Percentiles rank a stretch among this genome's conserved stretches.
phyloP scores from a whole-genome alignment of 78 protist genomes.

The Parvularia atlantis region DNA sequence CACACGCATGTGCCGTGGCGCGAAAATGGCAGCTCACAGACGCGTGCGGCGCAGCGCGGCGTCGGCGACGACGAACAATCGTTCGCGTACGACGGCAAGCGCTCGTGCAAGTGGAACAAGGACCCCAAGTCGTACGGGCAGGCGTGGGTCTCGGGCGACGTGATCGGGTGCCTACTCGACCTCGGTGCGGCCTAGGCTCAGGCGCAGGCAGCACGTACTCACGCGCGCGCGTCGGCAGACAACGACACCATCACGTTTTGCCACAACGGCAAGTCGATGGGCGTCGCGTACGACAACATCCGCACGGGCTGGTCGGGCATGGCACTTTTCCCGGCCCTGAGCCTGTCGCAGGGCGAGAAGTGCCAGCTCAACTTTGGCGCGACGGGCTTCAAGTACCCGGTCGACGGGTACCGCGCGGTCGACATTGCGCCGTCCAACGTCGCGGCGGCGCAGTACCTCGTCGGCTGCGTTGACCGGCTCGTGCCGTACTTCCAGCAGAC shows the following conservation, averaged over 20 bases:
- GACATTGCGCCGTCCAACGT: no score
- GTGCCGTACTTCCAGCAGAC: no score
- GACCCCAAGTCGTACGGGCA: not conserved
- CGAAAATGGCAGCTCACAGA: no score
- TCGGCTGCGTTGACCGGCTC: no score
- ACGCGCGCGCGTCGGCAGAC: not conserved
- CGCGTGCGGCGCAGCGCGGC: no score
- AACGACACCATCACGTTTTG: not conserved
- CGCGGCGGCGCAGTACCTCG: no score
- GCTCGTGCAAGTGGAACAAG: not conserved
- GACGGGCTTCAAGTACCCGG: not conserved
- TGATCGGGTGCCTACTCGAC: not conserved
- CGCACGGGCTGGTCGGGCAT: not conserved
- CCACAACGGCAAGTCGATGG: not conserved
- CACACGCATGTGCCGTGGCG: no score
- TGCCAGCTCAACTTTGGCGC: not conserved
- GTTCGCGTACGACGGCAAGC: conserved; percentile 5
- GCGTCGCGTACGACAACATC: not conserved
- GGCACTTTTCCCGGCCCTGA: not conserved
- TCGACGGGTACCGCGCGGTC: no score
- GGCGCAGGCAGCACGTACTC: not conserved
- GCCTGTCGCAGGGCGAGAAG: not conserved
- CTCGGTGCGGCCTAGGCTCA: not conserved
- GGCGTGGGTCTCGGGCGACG: not conserved
- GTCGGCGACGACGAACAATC: not conserved